Conservation (phyloP, 2,329 filamentous ascomycete species). For the Penicillium sp. region DNA sequence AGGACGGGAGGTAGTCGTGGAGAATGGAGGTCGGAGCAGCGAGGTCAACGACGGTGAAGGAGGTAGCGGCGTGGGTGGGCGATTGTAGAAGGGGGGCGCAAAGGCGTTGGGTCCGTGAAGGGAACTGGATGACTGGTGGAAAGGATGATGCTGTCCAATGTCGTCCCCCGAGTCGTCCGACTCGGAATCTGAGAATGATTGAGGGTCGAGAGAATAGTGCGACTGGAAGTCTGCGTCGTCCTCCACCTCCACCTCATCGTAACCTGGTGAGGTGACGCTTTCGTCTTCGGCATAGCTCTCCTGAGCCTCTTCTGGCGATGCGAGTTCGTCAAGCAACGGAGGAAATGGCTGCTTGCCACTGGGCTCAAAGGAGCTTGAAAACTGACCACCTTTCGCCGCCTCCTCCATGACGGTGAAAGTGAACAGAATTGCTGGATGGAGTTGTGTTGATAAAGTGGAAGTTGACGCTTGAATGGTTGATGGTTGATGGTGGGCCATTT, state of each 20-base stretch:
- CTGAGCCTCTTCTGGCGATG: conserved; percentile 27
- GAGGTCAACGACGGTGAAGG: conserved; percentile 92
- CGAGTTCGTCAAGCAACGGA: conserved; percentile 33
- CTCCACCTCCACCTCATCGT: conserved; percentile 36
- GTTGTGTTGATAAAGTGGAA: too few relatives aligned
- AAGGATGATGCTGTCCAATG: conserved; percentile 41
- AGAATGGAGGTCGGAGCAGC: conserved; percentile 74
- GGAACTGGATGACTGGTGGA: conserved; percentile 46
- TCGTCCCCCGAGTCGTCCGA: conserved; percentile 37
- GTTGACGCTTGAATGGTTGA: too few relatives aligned
- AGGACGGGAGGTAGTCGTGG: conserved; percentile 74
- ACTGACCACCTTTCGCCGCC: not conserved
- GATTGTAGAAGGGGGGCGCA: conserved; percentile 91
- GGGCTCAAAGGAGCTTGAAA: conserved; percentile 29
- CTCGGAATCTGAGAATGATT: conserved; percentile 41
- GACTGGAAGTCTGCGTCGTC: conserved; percentile 52
- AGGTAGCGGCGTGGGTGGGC: conserved; percentile 91
- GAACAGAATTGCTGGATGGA: too few relatives aligned
- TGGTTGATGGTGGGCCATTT: not conserved
- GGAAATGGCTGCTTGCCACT: conserved; percentile 38
- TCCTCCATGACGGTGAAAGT: conserved; percentile 11
- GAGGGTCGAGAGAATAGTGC: conserved; percentile 48
- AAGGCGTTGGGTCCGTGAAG: conserved; percentile 55
- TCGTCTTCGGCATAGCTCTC: conserved; percentile 31
- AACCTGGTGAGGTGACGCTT: conserved; percentile 32